Percentiles rank a stretch among this genome's conserved stretches.
phyloP scores from a whole-genome alignment of 1,284 basidiomycete species.

The Sporisorium sorghi region DNA sequence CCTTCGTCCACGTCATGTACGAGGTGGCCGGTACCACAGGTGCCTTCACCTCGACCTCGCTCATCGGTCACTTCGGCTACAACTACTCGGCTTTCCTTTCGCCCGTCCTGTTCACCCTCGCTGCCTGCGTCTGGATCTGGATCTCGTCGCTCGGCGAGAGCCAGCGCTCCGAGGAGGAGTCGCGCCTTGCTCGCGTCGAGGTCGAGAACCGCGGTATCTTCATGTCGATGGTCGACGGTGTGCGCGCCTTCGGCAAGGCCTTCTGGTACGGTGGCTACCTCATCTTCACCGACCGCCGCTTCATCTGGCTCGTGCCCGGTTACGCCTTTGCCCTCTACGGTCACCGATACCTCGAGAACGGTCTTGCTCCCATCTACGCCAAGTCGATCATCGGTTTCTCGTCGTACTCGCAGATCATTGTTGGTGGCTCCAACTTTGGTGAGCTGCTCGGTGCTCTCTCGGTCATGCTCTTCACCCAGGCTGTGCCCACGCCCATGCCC shows the following conservation, averaged over 20 bases:
- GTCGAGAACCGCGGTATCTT: slow-evolving; percentile 35
- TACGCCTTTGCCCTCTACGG: slow-evolving; percentile 69
- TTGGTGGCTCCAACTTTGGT: slow-evolving; percentile 62
- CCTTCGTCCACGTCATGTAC: slow-evolving; percentile 70
- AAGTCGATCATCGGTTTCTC: slow-evolving; percentile 66
- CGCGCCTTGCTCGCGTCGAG: slow-evolving; percentile 33
- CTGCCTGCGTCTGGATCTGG: slow-evolving; percentile 59
- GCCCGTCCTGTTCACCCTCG: slow-evolving; percentile 64
- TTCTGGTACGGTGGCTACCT: slow-evolving; percentile 67
- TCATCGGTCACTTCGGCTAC: slow-evolving; percentile 69
- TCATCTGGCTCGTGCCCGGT: slow-evolving; percentile 69
- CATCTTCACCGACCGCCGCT: slow-evolving; percentile 64
- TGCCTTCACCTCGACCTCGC: slow-evolving; percentile 68
- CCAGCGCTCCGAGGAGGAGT: slow-evolving; percentile 38
- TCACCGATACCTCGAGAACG: slow-evolving; percentile 70
- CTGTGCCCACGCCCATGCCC: slow-evolving; percentile 67
- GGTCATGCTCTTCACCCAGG: slow-evolving; percentile 66
- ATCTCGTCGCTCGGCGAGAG: slow-evolving; percentile 55
- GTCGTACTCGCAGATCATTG: slow-evolving; percentile 67
- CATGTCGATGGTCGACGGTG: slow-evolving; percentile 53
- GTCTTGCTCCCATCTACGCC: slow-evolving; percentile 69
- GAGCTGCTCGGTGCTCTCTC: slow-evolving; percentile 69
- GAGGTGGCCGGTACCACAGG: slow-evolving; percentile 70
- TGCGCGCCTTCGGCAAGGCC: slow-evolving; percentile 64
- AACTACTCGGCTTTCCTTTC: slow-evolving; percentile 68